Conservation (phyloP, 371 early-diverging fungal genomes). For the Mortierella sp. region DNA sequence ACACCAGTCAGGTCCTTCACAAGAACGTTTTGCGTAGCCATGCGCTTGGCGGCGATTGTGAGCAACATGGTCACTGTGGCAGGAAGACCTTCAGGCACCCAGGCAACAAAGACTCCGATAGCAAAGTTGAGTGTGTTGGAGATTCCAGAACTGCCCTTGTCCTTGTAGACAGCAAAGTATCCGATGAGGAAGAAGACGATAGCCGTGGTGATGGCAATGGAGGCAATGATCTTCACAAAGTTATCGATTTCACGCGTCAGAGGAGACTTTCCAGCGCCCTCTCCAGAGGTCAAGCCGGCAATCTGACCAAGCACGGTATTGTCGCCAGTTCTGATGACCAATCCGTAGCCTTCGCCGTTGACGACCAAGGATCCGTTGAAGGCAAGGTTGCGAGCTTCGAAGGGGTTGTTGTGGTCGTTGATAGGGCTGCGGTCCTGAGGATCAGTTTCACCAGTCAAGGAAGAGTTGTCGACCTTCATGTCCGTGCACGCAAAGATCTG, state of each 20-base stretch:
- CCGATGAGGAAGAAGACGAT: slow-evolving; percentile 87
- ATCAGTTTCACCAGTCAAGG: slow-evolving; percentile 95
- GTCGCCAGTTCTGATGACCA: slow-evolving; percentile 94
- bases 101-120: slow-evolving; percentile 88
- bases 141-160: slow-evolving; percentile 64
- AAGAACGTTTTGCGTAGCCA: slow-evolving; percentile 88
- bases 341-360: slow-evolving; percentile 89
- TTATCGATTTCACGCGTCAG: slow-evolving; percentile 80
- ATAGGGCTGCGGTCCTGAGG: slow-evolving; percentile 80
- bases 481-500: slow-evolving; percentile 78
- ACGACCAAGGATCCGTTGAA: slow-evolving; percentile 92
- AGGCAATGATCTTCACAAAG: slow-evolving; percentile 89
- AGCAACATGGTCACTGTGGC: slow-evolving; percentile 91
- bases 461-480: slow-evolving; percentile 96
- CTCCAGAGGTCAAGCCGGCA: slow-evolving; percentile 85
- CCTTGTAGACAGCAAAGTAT: slow-evolving; percentile 53
- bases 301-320: slow-evolving; percentile 94
- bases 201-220: slow-evolving; percentile 79
- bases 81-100: slow-evolving; percentile 92
- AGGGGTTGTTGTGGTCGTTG: slow-evolving; percentile 76
- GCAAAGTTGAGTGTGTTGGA: slow-evolving; percentile 86
- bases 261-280: slow-evolving; percentile 76
- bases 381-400: slow-evolving; percentile 90
- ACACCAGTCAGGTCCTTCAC: slow-evolving; percentile 96
- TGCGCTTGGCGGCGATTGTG: slow-evolving; percentile 94